A percentile compares a stretch with the other conserved stretches of the same genome.
Conservation (phyloP, 257 asterid genomes). For the Ballota nigra region DNA sequence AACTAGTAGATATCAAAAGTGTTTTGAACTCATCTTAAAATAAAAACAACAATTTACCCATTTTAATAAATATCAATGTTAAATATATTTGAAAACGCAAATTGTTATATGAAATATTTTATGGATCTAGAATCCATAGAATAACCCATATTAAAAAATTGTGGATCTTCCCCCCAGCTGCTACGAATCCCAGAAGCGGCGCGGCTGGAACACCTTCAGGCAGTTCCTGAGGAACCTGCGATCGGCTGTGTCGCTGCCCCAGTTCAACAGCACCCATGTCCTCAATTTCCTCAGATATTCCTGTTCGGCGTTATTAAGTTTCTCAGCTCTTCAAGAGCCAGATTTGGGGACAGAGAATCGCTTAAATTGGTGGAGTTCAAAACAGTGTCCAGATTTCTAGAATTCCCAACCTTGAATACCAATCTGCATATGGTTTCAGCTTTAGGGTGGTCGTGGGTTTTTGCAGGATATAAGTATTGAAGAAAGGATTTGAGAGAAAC, state of each 20-base stretch:
- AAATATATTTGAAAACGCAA: too few relatives aligned
- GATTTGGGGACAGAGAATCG: constrained; percentile 35
- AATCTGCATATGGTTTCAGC: constrained; percentile 51
- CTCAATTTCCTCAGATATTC: constrained; percentile 55
- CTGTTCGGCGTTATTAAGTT: constrained; percentile 69
- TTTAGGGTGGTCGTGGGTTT: constrained; percentile 27
- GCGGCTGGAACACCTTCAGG: constrained; percentile 85
- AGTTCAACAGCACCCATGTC: constrained; percentile 63
- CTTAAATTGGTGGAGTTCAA: constrained; percentile 30
- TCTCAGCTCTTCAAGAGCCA: constrained; percentile 63
- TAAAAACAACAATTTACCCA: too few relatives aligned
- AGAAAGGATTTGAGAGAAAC: constrained; percentile 8
- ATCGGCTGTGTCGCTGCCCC: constrained; percentile 52
- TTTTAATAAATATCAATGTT: too few relatives aligned
- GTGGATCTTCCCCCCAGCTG: constrained; percentile 43
- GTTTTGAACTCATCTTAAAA: too few relatives aligned
- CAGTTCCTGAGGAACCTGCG: constrained; percentile 66
- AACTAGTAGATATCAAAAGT: too few relatives aligned
- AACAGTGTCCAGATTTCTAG: constrained; percentile 39
- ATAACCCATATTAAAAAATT: too few relatives aligned
- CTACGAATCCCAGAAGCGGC: constrained; percentile 71
- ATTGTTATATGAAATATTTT: too few relatives aligned
- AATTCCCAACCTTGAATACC: constrained; percentile 27
- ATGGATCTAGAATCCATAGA: too few relatives aligned
- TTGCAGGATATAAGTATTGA: constrained; percentile 8